Percentiles rank a stretch among this genome's conserved stretches.
phyloP scores from a whole-genome alignment of 208 protist species.

The Wallacemonas collosoma region DNA sequence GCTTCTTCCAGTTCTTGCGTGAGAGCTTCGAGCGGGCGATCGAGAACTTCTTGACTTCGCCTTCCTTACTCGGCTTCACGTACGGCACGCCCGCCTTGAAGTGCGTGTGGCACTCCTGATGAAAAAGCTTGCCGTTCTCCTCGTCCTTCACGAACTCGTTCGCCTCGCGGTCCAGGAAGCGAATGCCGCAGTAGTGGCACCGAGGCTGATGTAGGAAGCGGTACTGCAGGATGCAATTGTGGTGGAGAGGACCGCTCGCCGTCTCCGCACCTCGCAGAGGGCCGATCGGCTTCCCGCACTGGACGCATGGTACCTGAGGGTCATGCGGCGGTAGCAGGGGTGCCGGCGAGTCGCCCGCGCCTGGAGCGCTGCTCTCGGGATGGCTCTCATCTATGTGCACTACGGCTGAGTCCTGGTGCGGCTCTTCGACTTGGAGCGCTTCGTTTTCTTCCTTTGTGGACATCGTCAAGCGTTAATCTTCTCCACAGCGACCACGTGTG shows the following conservation, averaged over 20 bases:
- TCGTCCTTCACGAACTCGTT: slow-evolving; percentile 31
- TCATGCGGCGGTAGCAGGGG: slow-evolving; percentile 1
- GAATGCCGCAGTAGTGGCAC: slow-evolving; percentile 45
- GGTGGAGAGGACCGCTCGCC: slow-evolving; percentile 39
- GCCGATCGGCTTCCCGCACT: slow-evolving; percentile 42
- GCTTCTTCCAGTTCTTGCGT: slow-evolving; percentile 51
- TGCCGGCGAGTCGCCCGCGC: slow-evolving; percentile 4
- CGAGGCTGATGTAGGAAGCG: slow-evolving; percentile 44
- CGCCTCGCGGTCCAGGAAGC: slow-evolving; percentile 36
- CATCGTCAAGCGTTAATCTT: not conserved
- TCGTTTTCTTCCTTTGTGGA: slow-evolving; percentile 17
- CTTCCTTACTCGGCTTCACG: slow-evolving; percentile 35
- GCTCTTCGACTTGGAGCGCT: slow-evolving; percentile 1
- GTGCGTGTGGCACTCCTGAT: slow-evolving; percentile 26
- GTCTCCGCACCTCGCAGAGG: slow-evolving; percentile 24
- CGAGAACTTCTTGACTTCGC: slow-evolving; percentile 43
- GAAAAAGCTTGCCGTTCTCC: slow-evolving; percentile 34
- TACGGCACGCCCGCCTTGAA: slow-evolving; percentile 25
- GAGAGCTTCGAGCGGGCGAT: slow-evolving; percentile 47
- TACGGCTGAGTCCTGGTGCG: slow-evolving; percentile 20
- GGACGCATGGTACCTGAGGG: slow-evolving; percentile 24
- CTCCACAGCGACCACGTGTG: not conserved
- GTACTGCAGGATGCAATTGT: slow-evolving; percentile 40
- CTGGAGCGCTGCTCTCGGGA: slow-evolving; percentile 8
- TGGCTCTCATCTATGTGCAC: not conserved